Base-by-base conservation (phyloP, 1,284 basidiomycete genomes). In the Trichosporon coremiiforme region DNA sequence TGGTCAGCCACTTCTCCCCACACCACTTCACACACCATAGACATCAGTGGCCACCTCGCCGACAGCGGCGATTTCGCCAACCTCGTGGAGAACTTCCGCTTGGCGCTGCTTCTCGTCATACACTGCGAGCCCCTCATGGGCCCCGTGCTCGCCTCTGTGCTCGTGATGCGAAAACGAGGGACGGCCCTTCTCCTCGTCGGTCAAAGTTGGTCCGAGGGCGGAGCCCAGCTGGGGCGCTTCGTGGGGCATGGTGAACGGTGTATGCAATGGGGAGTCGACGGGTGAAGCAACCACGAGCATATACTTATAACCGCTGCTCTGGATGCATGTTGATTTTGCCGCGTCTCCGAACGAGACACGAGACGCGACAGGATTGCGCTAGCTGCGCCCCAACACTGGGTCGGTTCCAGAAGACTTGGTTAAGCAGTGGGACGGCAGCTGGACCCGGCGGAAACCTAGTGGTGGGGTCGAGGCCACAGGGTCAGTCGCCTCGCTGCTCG, bases 11-110 rank as follows among this genome's bases (percentile, higher is more conserved):
- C n/a, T n/a, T n/a, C n/a, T 20, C 13, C 12, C 5, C 4, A 1
- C 4, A 31, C n/a, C n/a, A n/a, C n/a, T n/a, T n/a, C 0, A 64
- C 67, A 4, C 25, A 68, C 67, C 67, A 45, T 65, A 36, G 1
- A n/a, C 22, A 33, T 68, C 67, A 0, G 67, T 68, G 4, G 57
- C 57, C 3, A 60, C 57, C 17, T 31, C 57, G 57, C 57, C 57
- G 13, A 25, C 15, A 4, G 57, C 57, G 8, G 57, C 57, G 3
- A 60, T 31, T 25, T 60, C 57, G 12, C 31, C 57, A 8, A 60
- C 17, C 29, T 60, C 29, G 29, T 60, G 57, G 15, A 17, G 12
- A 2, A 17, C 4, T 15, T 9, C 50, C 2, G 29, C 29, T 9
- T 17, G 10, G 31, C 57, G 57, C 57, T 17, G 31, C 57, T 60